Base-by-base conservation (phyloP, 306 rosid species). In the Acacia crassicarpa region DNA sequence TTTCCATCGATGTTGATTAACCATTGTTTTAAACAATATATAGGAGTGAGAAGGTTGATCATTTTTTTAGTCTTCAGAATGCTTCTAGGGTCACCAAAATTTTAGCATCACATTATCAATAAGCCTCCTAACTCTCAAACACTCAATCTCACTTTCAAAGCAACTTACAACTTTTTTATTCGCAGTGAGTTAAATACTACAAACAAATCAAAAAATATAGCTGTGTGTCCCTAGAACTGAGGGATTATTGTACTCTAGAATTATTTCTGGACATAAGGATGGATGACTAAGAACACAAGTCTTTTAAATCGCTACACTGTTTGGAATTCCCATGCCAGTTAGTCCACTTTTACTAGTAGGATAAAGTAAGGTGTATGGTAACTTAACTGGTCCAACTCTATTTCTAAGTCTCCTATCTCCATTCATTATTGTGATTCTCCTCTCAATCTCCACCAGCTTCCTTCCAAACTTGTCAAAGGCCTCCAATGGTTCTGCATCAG, bases 291-390 rank as follows among this genome's bases (percentile, higher is more conserved):
- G 25, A 20, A 3, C 61, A 32, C 15, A 30, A 30, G 25, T 14
- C 30, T 17, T 81, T 86, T 72, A 92, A 56, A 94, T 91, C 48
- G 95, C 83, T 65, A 92, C 85, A 66, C 98, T 94, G 43, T 94
- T 94, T 72, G 95, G 97, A 78, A 94, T 91, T 66, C 98, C 98
- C 90, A 8, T 91, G 77, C 89, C 91, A 77, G 94, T 85, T 3
- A 92, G 76, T 67, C 97, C 98, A 30, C 84, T 86, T 79, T 86
- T 81, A 63, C 98, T 80, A 9, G 89, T 78, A 25, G 94, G 89
- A 84, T 59, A 79, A 8, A 94, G 94, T 85, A 94, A 83, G 19
- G 95, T 90, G 87, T 94, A 94, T 0, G 98, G 94, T 84, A 92
- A 23, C 81, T 88, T 83, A 40, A 91, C 95, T 9, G 92, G 89